Percentiles rank a stretch among this genome's conserved stretches.
Evolutionary conservation across 768 basidiomycete species (phyloP).

Genomic region (Suillus decipiens): DNA sequence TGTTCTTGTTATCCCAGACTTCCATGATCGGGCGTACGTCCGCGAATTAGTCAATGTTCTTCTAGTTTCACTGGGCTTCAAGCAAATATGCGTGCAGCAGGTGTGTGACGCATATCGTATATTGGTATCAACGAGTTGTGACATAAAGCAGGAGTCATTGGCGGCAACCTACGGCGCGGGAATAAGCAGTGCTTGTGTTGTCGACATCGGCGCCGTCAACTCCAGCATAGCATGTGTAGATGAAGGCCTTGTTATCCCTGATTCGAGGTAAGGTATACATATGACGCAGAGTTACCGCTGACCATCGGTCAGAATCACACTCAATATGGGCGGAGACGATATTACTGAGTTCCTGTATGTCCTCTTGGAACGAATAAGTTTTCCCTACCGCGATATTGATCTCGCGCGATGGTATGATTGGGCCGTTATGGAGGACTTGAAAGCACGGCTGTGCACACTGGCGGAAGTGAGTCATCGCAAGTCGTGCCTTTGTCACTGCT

Average conservation of each 20-base stretch:
- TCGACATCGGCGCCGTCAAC: constrained; percentile 86
- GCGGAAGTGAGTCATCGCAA: constrained; percentile 64
- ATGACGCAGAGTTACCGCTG: constrained; percentile 9
- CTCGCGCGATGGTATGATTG: constrained; percentile 81
- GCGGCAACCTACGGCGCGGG: constrained; percentile 96
- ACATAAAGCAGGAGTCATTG: constrained; percentile 70
- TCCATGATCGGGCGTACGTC: constrained; percentile 84
- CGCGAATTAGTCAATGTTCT: constrained; percentile 75
- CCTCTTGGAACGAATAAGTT: constrained; percentile 74
- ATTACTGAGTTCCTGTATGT: constrained; percentile 88
- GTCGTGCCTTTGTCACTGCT: constrained; percentile 10
- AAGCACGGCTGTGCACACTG: constrained; percentile 80
- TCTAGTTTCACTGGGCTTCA: constrained; percentile 83
- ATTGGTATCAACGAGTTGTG: background rate
- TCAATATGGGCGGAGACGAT: constrained; percentile 93
- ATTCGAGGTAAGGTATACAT: constrained; percentile 71
- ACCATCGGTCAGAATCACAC: constrained; percentile 54
- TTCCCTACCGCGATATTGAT: constrained; percentile 87
- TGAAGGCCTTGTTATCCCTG: constrained; percentile 84
- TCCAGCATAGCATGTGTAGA: constrained; percentile 93
- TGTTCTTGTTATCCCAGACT: constrained; percentile 89
- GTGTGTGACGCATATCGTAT: constrained; percentile 37
- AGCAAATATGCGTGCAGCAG: constrained; percentile 91
- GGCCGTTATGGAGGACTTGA: constrained; percentile 90
- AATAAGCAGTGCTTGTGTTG: constrained; percentile 91